A percentile compares a stretch with the other conserved stretches of the same genome.
Evolutionary conservation across 441 rosid species (phyloP).

Genomic region (Dalechampia spathulata): DNA sequence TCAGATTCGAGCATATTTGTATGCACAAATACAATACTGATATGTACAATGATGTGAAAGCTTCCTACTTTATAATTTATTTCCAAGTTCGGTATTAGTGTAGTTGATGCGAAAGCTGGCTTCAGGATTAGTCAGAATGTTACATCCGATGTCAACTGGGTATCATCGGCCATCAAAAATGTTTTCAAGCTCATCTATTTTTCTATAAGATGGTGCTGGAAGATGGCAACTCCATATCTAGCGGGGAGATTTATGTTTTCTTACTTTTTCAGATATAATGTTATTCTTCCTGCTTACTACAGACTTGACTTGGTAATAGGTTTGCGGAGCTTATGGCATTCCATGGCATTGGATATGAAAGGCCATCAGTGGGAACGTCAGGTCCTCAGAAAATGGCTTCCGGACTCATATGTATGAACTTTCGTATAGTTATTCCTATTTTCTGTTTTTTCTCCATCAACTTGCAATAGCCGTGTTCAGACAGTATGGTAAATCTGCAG

Average conservation of each 20-base stretch:
- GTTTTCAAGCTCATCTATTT: background rate
- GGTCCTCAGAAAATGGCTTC: conserved; percentile 83
- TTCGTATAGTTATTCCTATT: background rate
- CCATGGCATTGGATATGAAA: conserved; percentile 78
- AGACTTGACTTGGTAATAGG: conserved; percentile 35
- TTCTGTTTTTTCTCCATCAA: background rate
- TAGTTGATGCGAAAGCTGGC: background rate
- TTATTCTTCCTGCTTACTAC: conserved; percentile 6
- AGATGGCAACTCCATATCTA: too few species aligned
- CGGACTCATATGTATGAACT: conserved; percentile 62
- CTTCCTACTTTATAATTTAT: background rate
- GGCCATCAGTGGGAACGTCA: conserved; percentile 36
- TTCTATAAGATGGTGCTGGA: background rate
- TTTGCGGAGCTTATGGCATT: conserved; percentile 64
- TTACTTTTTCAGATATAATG: background rate
- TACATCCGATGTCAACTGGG: background rate
- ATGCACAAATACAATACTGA: too few species aligned
- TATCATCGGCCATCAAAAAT: background rate
- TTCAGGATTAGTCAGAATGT: background rate
- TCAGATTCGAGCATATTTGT: background rate
- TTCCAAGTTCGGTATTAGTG: background rate
- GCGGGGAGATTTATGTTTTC: too few species aligned
- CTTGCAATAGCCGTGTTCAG: background rate
- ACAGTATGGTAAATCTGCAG: conserved; percentile 36
- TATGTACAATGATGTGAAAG: too few species aligned